A percentile compares a stretch with the other conserved stretches of the same genome.
These are phyloP conservation scores for Globisporangium cederbergense DNA, from an alignment of 352 stramenopile species.

Conservation along the genomic window DNA sequence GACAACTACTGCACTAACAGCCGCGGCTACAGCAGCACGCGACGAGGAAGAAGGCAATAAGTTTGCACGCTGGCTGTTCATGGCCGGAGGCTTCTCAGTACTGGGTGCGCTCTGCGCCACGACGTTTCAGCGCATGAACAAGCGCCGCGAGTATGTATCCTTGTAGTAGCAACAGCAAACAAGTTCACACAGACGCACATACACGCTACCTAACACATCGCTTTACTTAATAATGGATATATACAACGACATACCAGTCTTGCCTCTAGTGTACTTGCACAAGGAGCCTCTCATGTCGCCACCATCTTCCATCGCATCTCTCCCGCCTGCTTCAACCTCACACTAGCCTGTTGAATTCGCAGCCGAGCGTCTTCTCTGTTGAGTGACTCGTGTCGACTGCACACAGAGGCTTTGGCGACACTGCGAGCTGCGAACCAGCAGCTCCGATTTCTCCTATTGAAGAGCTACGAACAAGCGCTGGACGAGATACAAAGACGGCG, in stretches of 20 bases:
- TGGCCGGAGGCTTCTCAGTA: slow-evolving; percentile 10
- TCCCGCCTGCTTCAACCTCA: no score
- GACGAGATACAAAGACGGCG: no score
- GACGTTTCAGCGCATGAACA: slow-evolving; percentile 20
- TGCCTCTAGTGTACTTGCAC: no score
- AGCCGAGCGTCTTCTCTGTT: no score
- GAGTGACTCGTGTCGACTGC: slow-evolving; percentile 15
- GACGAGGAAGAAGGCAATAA: background rate
- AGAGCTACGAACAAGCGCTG: slow-evolving; percentile 16
- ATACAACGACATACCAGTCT: no score
- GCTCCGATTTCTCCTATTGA: slow-evolving; percentile 17
- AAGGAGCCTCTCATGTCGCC: no score
- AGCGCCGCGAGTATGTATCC: slow-evolving; percentile 18
- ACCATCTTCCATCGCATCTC: no score
- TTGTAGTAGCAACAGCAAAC: slow-evolving; percentile 6
- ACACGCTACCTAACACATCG: background rate
- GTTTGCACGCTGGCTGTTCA: slow-evolving; percentile 13
- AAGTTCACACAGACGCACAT: background rate
- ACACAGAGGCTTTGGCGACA: slow-evolving; percentile 12
- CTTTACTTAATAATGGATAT: background rate
- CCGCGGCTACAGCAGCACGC: background rate
- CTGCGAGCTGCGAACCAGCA: slow-evolving; percentile 9
- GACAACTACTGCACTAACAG: background rate
- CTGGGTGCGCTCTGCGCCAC: slow-evolving; percentile 12
- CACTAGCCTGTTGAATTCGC: no score